Evolutionary conservation across 805 yeast genomes (phyloP).

Genomic region (Ogataea nonfermentans): DNA sequence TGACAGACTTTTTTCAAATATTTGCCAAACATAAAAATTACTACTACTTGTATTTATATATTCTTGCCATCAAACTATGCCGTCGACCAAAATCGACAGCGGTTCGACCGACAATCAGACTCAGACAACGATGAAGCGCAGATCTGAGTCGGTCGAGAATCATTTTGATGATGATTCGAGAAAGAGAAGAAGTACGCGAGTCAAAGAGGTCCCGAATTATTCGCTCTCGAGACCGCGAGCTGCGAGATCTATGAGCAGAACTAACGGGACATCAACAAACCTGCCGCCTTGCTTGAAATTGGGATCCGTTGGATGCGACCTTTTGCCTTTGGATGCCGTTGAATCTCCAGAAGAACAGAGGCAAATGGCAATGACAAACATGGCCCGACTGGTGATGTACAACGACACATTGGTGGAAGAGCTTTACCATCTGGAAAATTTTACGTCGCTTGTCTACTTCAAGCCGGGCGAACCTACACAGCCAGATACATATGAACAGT

Average conservation of each 20-base stretch:
- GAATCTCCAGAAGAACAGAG: constrained; percentile 4
- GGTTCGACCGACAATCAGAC: neutral
- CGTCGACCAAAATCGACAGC: constrained; percentile 2
- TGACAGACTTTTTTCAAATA: constrained; percentile 8
- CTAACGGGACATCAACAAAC: neutral
- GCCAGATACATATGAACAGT: constrained; percentile 35
- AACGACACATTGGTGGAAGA: constrained; percentile 56
- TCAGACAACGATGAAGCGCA: constrained; percentile 4
- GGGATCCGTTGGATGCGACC: neutral
- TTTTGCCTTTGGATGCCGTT: neutral
- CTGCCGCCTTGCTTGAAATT: constrained; percentile 10
- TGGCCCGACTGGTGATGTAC: constrained; percentile 44
- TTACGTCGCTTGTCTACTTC: constrained; percentile 59
- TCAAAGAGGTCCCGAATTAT: constrained; percentile 6
- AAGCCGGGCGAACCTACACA: constrained; percentile 47
- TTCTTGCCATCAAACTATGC: constrained; percentile 2
- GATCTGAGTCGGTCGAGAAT: constrained; percentile 5
- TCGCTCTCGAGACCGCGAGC: constrained; percentile 3
- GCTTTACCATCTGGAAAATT: constrained; percentile 60
- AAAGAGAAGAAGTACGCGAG: constrained; percentile 8
- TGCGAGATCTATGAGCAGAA: neutral
- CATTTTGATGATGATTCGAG: constrained; percentile 4
- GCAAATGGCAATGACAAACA: constrained; percentile 22
- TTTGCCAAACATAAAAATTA: constrained; percentile 7
- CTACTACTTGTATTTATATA: neutral